Conservation (phyloP, 306 rosid species). For the Ormosia emarginata region DNA sequence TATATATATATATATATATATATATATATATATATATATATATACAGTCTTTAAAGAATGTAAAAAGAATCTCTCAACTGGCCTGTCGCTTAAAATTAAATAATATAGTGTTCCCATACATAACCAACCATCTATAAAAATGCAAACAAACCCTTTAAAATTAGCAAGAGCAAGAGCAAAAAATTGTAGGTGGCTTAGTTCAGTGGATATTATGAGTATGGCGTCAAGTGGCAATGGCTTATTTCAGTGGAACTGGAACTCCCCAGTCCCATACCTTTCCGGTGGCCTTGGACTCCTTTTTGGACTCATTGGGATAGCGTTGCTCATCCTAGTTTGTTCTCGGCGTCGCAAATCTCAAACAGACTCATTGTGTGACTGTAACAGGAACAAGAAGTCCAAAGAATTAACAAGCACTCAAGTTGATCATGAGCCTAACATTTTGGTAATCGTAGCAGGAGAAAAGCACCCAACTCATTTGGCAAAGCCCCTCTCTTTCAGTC, state of each 20-base stretch:
- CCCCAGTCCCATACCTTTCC: conserved; percentile 20
- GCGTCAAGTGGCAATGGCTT: background rate
- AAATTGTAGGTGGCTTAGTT: background rate
- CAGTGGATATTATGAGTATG: background rate
- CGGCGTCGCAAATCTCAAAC: background rate
- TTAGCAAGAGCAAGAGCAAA: background rate
- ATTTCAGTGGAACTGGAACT: conserved; percentile 23
- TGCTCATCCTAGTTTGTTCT: conserved; percentile 19
- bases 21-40: too few relatives aligned
- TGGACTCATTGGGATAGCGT: conserved; percentile 1
- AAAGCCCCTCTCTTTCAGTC: background rate
- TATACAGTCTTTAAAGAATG: background rate
- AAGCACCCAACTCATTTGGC: conserved; percentile 33
- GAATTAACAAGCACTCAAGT: background rate
- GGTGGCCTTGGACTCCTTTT: conserved; percentile 32
- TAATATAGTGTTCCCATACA: too few relatives aligned
- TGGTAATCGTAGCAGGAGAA: conserved; percentile 35
- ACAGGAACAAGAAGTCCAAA: background rate
- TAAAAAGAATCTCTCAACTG: background rate
- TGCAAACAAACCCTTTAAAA: background rate
- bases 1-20: too few relatives aligned
- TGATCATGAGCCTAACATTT: conserved; percentile 1
- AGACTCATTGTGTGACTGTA: background rate
- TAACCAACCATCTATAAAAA: background rate
- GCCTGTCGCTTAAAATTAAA: background rate